Conservation (phyloP, 306 rosid genomes). For the Gleditsia sinensis region DNA sequence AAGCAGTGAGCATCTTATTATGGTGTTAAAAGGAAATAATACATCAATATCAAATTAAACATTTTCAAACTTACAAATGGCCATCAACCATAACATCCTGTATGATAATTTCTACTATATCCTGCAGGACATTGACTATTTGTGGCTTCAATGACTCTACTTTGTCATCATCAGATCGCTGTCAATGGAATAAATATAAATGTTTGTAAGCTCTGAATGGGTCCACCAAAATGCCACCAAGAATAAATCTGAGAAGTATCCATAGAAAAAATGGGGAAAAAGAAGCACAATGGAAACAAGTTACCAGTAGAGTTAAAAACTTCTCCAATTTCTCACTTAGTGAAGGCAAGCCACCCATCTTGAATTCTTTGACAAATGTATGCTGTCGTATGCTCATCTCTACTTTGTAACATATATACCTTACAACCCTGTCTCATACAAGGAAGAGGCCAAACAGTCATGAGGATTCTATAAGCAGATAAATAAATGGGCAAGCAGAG, state of each 20-base stretch:
- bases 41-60: constrained; percentile 9
- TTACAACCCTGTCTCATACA: constrained; percentile 57
- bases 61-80: constrained; percentile 56
- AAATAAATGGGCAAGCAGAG: constrained; percentile 24
- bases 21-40: background rate
- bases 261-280: background rate
- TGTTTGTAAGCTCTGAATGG: constrained; percentile 29
- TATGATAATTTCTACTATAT: constrained; percentile 86
- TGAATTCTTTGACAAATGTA: constrained; percentile 62
- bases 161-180: constrained; percentile 54
- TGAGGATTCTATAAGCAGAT: constrained; percentile 15
- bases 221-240: background rate
- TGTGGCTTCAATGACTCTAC: constrained; percentile 43
- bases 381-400: constrained; percentile 35
- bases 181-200: constrained; percentile 37
- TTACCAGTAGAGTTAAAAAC: constrained; percentile 74
- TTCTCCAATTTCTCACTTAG: constrained; percentile 90
- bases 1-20: constrained; percentile 27
- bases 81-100: constrained; percentile 85
- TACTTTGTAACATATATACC: constrained; percentile 44
- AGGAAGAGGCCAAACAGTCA: constrained; percentile 30
- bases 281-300: constrained; percentile 18
- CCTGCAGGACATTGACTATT: constrained; percentile 88
- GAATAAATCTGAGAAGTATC: constrained; percentile 17
- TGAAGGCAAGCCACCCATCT: constrained; percentile 75